Conservation (phyloP, 2,329 filamentous ascomycete species). For the Ophiostoma sp. region DNA sequence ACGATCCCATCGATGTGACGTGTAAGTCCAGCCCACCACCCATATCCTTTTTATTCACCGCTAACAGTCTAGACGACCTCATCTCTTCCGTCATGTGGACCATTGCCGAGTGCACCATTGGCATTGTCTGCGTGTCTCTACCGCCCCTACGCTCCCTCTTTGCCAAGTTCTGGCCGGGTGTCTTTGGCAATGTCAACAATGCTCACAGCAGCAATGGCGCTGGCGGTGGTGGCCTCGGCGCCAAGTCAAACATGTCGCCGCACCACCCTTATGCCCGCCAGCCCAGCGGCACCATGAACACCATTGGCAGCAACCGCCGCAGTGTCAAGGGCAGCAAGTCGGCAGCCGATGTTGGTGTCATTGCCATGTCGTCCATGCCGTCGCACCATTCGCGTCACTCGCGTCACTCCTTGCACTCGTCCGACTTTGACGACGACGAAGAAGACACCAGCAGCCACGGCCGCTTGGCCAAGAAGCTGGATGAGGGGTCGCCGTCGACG, state of each 20-base stretch:
- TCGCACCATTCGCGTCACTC: slow-evolving; percentile 1
- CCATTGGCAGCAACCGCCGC: neutral
- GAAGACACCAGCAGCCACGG: neutral
- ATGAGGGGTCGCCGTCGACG: neutral
- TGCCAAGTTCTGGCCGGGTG: slow-evolving; percentile 24
- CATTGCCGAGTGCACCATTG: slow-evolving; percentile 37
- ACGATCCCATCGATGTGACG: slow-evolving; percentile 34
- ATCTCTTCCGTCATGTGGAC: slow-evolving; percentile 37
- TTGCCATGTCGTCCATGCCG: slow-evolving; percentile 23
- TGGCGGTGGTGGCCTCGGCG: neutral
- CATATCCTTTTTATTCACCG: too few relatives aligned
- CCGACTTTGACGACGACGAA: neutral
- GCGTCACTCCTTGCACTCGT: slow-evolving; percentile 2
- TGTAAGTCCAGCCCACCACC: slow-evolving; percentile 31
- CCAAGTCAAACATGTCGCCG: neutral
- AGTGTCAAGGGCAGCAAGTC: neutral
- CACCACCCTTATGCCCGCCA: neutral
- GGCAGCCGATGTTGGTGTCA: slow-evolving; percentile 2
- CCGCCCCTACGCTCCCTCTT: slow-evolving; percentile 35
- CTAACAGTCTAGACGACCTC: slow-evolving; percentile 33
- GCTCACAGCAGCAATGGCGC: neutral
- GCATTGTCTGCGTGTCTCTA: slow-evolving; percentile 40
- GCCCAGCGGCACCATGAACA: neutral
- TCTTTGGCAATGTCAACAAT: slow-evolving; percentile 14
- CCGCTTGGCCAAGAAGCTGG: neutral